A percentile compares a stretch with the other conserved stretches of the same genome.
Evolutionary conservation across 1,139 yeast genomes (phyloP).

Genomic region (Magnusiomyces magnusii): DNA sequence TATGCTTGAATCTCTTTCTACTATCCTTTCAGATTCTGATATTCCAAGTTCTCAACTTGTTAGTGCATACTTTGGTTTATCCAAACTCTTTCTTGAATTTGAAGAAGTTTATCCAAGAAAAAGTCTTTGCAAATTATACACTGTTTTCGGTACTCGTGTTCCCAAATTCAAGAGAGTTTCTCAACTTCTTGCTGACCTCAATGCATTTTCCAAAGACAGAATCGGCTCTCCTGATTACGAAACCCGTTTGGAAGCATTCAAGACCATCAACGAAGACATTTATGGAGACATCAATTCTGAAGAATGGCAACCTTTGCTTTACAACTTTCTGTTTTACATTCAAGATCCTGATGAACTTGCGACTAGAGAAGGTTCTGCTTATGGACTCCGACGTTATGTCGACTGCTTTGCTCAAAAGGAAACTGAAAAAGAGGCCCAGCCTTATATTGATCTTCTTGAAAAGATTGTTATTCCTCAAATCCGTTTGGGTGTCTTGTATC

Average conservation of each 20-base stretch:
- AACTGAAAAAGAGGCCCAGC: slow-evolving; percentile 24
- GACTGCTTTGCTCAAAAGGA: slow-evolving; percentile 37
- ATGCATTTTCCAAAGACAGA: slow-evolving; percentile 56
- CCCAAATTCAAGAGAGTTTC: slow-evolving; percentile 42
- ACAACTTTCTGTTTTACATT: slow-evolving; percentile 60
- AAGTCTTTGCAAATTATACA: slow-evolving; percentile 52
- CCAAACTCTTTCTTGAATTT: slow-evolving; percentile 53
- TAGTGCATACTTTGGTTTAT: slow-evolving; percentile 47
- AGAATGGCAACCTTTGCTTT: slow-evolving; percentile 78
- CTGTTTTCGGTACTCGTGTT: slow-evolving; percentile 50
- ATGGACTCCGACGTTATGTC: slow-evolving; percentile 54
- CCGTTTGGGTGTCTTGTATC: slow-evolving; percentile 58
- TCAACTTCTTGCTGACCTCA: slow-evolving; percentile 51
- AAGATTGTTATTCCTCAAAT: slow-evolving; percentile 57
- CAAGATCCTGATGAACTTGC: slow-evolving; percentile 77
- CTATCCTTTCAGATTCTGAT: slow-evolving; percentile 46
- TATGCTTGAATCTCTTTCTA: slow-evolving; percentile 50
- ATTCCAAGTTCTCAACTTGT: slow-evolving; percentile 48
- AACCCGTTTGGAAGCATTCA: slow-evolving; percentile 60
- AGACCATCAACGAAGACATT: slow-evolving; percentile 49
- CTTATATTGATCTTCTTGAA: slow-evolving; percentile 42
- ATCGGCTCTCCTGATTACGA: slow-evolving; percentile 77
- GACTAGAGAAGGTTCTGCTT: slow-evolving; percentile 70
- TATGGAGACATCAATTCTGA: slow-evolving; percentile 40
- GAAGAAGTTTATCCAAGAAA: slow-evolving; percentile 54